A percentile compares a stretch with the other conserved stretches of the same genome.
Evolutionary conservation across 2,329 filamentous ascomycete species (phyloP).

Genomic region (Apiospora pterosperma): DNA sequence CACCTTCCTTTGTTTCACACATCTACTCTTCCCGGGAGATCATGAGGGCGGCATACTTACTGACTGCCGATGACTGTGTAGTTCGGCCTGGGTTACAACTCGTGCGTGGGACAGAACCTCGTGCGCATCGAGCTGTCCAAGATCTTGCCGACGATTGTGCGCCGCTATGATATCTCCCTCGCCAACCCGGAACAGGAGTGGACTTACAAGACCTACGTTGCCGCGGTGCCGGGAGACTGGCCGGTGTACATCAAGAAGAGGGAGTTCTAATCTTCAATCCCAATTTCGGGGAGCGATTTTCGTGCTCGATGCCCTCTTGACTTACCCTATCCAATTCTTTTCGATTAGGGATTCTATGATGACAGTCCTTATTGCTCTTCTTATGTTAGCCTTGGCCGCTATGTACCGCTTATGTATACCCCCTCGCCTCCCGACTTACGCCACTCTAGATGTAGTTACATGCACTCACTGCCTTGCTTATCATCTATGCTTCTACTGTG

Average conservation of each 20-base stretch:
- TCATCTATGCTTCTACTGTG: no score
- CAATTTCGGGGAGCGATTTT: neutral
- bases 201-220: slow-evolving; percentile 13
- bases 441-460: no score
- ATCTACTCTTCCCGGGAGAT: neutral
- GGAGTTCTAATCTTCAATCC: no score
- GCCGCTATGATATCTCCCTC: slow-evolving; percentile 14
- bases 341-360: no score
- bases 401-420: no score
- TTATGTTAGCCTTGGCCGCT: no score
- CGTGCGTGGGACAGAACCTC: slow-evolving; percentile 15
- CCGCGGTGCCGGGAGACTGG: slow-evolving; percentile 12
- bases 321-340: no score
- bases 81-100: slow-evolving; percentile 7
- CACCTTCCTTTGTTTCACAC: neutral
- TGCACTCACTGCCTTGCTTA: no score
- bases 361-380: neutral
- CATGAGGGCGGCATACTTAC: neutral
- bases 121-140: slow-evolving; percentile 16
- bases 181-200: slow-evolving; percentile 13
- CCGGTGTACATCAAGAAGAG: slow-evolving; percentile 11
- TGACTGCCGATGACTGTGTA: neutral
- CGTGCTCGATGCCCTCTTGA: neutral
- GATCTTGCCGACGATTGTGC: slow-evolving; percentile 14
- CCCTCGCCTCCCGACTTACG: no score